Evolutionary conservation across 225 moss, liverwort and hornwort genomes (phyloP).

Genomic region (Anthoceros angustus): DNA sequence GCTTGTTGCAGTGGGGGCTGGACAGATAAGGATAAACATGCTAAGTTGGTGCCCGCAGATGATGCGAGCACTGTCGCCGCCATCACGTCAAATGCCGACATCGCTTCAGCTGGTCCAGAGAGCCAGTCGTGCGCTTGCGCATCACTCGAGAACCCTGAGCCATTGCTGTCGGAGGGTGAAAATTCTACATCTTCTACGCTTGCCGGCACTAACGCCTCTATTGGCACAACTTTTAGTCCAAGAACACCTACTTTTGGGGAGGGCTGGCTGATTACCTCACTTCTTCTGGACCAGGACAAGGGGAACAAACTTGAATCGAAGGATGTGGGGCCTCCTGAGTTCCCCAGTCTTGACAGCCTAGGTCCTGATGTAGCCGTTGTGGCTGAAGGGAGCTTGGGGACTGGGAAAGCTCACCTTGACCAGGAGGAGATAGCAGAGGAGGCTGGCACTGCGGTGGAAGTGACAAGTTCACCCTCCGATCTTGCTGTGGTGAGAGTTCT

Average conservation of each 20-base stretch:
- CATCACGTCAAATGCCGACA: not conserved
- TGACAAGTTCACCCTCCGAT: too few relatives aligned
- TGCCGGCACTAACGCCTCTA: not conserved
- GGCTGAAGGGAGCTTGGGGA: not conserved
- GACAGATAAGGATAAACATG: not conserved
- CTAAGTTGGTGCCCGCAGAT: not conserved
- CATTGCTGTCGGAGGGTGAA: not conserved
- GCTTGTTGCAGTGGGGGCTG: not conserved
- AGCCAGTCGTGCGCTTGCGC: not conserved
- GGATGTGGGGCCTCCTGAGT: not conserved
- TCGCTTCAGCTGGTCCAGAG: not conserved
- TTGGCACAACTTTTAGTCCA: not conserved
- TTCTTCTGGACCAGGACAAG: not conserved
- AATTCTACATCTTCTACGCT: not conserved
- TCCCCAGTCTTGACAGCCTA: not conserved
- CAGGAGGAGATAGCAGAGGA: not conserved
- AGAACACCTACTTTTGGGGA: not conserved
- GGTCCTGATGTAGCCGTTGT: not conserved
- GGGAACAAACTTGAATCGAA: not conserved
- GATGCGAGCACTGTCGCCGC: too few relatives aligned
- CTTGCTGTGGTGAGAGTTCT: too few relatives aligned
- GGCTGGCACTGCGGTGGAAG: too few relatives aligned
- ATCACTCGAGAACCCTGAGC: not conserved
- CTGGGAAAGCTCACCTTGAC: not conserved
- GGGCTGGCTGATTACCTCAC: not conserved